phyloP scores from a whole-genome alignment of 2,329 filamentous ascomycete genomes.

The Neonectria coccinea region DNA sequence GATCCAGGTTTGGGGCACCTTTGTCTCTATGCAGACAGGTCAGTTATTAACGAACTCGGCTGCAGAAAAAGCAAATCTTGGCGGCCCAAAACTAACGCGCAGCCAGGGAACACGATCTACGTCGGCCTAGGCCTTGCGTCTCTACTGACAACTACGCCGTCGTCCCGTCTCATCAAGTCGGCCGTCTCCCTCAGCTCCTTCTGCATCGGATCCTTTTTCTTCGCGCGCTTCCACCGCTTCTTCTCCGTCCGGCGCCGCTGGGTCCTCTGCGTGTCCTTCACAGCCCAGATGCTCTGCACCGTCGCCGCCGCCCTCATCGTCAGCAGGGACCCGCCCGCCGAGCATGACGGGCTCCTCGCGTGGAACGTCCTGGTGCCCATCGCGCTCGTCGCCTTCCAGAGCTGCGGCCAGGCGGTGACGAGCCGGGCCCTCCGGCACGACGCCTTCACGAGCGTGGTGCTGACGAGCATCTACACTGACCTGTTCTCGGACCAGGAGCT shows the following conservation, averaged over 20 bases:
- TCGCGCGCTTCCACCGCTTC: conserved; percentile 74
- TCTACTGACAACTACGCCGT: conserved; percentile 53
- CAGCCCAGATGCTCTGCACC: conserved; percentile 63
- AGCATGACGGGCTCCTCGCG: conserved; percentile 56
- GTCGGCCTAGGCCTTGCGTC: conserved; percentile 71
- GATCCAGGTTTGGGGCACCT: conserved; percentile 81
- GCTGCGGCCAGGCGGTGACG: conserved; percentile 81
- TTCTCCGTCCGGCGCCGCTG: conserved; percentile 70
- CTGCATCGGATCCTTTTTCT: conserved; percentile 78
- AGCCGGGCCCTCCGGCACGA: conserved; percentile 77
- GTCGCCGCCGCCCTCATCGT: conserved; percentile 66
- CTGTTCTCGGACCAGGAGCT: conserved; percentile 74
- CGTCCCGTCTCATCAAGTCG: conserved; percentile 63
- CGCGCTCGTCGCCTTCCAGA: conserved; percentile 79
- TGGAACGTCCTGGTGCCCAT: conserved; percentile 76
- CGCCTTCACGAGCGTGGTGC: conserved; percentile 79
- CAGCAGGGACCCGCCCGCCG: conserved; percentile 55
- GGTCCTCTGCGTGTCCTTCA: conserved; percentile 72
- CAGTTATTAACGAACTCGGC: conserved; percentile 40
- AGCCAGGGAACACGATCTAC: conserved; percentile 79
- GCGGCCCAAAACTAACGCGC: conserved; percentile 4
- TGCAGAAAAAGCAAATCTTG: not conserved
- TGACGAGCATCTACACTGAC: conserved; percentile 87
- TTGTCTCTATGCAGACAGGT: conserved; percentile 88
- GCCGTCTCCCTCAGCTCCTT: conserved; percentile 76